A percentile compares a stretch with the other conserved stretches of the same genome.
These are phyloP conservation scores for Botrytis tulipae DNA, from an alignment of 2,329 filamentous ascomycete genomes.

Conservation along the genomic window DNA sequence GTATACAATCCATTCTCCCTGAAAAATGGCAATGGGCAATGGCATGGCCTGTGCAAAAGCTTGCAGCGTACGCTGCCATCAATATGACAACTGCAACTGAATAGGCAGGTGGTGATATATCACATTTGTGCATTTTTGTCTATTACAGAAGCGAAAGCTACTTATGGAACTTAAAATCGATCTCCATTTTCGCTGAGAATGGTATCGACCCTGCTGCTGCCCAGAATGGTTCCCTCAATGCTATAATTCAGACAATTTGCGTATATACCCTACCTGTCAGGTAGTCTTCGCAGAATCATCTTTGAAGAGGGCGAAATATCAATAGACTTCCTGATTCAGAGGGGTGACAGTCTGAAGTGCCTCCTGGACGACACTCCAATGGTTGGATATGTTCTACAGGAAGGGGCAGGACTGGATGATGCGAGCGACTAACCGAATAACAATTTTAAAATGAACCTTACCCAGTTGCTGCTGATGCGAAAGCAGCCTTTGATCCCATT, in stretches of 20 bases:
- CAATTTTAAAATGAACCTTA: neutral
- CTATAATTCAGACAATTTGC: neutral
- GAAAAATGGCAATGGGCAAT: constrained; percentile 4
- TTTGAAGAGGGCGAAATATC: neutral
- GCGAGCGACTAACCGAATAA: neutral
- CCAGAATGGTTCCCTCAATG: rapidly evolving
- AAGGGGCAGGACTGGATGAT: neutral
- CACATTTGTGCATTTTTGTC: neutral
- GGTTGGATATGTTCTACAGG: neutral
- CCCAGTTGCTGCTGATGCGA: neutral
- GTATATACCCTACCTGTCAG: neutral
- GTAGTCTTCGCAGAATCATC: neutral
- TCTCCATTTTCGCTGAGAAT: neutral
- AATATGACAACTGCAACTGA: neutral
- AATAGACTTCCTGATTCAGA: neutral
- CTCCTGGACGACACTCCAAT: neutral
- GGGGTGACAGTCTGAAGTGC: too few relatives aligned
- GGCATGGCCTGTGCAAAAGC: neutral
- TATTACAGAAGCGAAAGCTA: neutral
- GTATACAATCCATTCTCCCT: neutral
- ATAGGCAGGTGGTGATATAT: neutral
- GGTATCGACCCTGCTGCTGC: neutral
- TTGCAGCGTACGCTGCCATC: neutral
- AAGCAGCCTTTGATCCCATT: neutral
- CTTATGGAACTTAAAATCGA: neutral